These are phyloP conservation scores for Dichotomopilus funicola DNA, from an alignment of 2,329 filamentous ascomycete genomes.

Conservation along the genomic window DNA sequence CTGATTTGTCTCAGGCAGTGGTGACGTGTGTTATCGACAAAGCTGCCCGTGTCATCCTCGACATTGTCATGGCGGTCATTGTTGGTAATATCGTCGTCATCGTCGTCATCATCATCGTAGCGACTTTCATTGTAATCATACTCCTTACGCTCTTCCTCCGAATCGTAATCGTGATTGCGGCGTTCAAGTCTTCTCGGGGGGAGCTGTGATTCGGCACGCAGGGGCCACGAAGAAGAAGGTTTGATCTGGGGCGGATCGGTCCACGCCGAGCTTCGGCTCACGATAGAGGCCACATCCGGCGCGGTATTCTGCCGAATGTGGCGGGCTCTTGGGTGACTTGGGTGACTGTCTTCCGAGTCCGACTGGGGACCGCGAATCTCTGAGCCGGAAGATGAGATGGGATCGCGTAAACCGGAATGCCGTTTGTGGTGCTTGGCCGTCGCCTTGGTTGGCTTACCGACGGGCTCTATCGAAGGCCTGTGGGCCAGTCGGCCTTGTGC, in stretches of 20 bases:
- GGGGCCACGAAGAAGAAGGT: slow-evolving; percentile 22
- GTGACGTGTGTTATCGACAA: not conserved
- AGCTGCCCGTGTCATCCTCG: too few species aligned
- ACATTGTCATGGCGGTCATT: too few species aligned
- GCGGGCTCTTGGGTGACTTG: not conserved
- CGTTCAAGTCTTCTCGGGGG: not conserved
- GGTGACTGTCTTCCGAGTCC: slow-evolving; percentile 1
- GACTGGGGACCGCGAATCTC: not conserved
- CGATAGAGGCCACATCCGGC: not conserved
- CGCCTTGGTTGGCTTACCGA: too few species aligned
- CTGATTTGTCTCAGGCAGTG: not conserved
- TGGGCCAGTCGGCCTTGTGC: slow-evolving; percentile 4
- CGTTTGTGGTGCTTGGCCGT: slow-evolving; percentile 1
- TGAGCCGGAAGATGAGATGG: not conserved
- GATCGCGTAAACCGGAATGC: not conserved
- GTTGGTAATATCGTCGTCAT: not conserved
- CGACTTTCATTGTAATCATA: not conserved
- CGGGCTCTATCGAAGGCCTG: slow-evolving; percentile 4
- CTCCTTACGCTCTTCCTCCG: slow-evolving; percentile 18
- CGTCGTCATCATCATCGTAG: not conserved
- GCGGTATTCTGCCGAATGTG: not conserved
- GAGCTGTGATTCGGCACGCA: slow-evolving; percentile 7
- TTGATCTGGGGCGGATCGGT: slow-evolving; percentile 3
- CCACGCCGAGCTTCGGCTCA: slow-evolving; percentile 14
- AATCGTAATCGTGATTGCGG: slow-evolving; percentile 1